Conservation (phyloP, 352 stramenopile species). For the Globisporangium nunn region DNA sequence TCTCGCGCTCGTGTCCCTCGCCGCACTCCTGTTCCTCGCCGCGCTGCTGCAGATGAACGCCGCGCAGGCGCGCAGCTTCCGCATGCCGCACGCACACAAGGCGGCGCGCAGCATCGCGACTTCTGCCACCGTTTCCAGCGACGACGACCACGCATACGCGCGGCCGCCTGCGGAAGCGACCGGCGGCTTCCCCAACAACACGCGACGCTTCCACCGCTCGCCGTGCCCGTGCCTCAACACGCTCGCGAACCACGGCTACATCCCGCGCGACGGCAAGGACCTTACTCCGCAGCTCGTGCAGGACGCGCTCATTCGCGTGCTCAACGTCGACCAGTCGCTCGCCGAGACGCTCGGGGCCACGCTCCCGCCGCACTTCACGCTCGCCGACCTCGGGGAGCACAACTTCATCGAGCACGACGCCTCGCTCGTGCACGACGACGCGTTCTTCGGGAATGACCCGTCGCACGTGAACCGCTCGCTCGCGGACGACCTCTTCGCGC, state of each 20-base stretch:
- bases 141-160: conserved; percentile 29
- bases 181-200: conserved; percentile 38
- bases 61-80: conserved; percentile 7
- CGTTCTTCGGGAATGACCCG: conserved; percentile 33
- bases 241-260: conserved; percentile 62
- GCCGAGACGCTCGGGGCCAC: conserved; percentile 22
- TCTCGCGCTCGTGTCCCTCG: not conserved
- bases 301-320: conserved; percentile 34
- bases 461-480: conserved; percentile 38
- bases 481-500: conserved; percentile 25
- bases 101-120: not conserved
- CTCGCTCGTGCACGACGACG: conserved; percentile 58
- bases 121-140: no score
- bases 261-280: conserved; percentile 51
- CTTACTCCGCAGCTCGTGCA: conserved; percentile 33
- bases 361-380: conserved; percentile 33
- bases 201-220: conserved; percentile 34
- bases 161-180: conserved; percentile 28
- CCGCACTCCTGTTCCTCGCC: not conserved
- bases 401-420: conserved; percentile 68
- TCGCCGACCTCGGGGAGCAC: conserved; percentile 48
- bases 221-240: conserved; percentile 65
- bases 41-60: not conserved
- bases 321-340: conserved; percentile 34
- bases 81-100: conserved; percentile 3